phyloP scores from a whole-genome alignment of 108 stramenopile species.

The Cyclostephanos invisitatus region DNA sequence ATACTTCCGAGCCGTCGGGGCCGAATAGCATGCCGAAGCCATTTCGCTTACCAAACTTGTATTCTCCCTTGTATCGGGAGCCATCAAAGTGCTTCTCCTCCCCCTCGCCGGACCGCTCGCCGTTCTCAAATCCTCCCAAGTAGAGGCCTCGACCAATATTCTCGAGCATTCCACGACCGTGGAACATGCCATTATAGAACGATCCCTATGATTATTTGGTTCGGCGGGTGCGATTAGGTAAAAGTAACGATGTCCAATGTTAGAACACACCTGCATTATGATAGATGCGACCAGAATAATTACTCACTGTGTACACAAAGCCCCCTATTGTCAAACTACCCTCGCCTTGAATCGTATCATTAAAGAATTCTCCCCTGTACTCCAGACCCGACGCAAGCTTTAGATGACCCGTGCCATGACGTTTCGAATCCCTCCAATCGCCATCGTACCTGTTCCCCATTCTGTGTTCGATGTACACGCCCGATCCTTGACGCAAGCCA shows the following conservation, averaged over 20 bases:
- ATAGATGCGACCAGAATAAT: no score
- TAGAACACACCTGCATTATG: neutral
- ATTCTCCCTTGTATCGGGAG: slow-evolving; percentile 25
- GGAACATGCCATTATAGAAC: slow-evolving; percentile 37
- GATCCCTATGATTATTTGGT: slow-evolving; percentile 9
- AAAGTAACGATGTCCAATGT: neutral
- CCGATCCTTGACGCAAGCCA: slow-evolving; percentile 33
- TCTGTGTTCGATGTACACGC: slow-evolving; percentile 33
- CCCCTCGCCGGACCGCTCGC: slow-evolving; percentile 40
- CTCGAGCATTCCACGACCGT: slow-evolving; percentile 35
- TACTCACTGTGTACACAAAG: slow-evolving; percentile 26
- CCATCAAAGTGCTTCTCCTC: slow-evolving; percentile 37
- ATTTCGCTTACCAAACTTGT: slow-evolving; percentile 36
- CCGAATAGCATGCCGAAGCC: slow-evolving; percentile 35
- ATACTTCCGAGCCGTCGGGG: slow-evolving; percentile 19
- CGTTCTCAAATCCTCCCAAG: slow-evolving; percentile 37
- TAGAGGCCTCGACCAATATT: slow-evolving; percentile 19
- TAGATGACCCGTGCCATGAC: slow-evolving; percentile 41
- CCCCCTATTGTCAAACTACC: slow-evolving; percentile 31
- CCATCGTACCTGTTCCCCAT: slow-evolving; percentile 38
- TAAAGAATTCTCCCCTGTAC: slow-evolving; percentile 44
- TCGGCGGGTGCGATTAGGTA: neutral
- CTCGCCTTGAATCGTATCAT: slow-evolving; percentile 39
- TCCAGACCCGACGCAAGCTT: slow-evolving; percentile 37
- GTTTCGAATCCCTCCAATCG: slow-evolving; percentile 40